phyloP scores from a whole-genome alignment of 1,139 yeast species.

The Ashbya aceris region DNA sequence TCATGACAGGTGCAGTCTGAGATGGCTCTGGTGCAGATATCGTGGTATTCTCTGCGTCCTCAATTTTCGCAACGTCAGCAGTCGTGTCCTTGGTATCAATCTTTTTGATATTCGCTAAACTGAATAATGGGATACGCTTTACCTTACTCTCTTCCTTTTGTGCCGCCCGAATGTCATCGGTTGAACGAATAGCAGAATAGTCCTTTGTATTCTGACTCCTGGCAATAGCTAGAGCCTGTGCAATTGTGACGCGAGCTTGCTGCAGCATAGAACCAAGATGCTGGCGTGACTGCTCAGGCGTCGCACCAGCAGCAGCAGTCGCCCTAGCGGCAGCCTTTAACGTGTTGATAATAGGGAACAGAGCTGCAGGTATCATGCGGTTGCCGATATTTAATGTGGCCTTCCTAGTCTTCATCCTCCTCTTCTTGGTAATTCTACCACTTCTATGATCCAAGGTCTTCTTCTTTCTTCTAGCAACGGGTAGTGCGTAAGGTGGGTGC shows the following conservation, averaged over 20 bases:
- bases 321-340: slow-evolving; percentile 28
- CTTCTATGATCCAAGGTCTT: slow-evolving; percentile 6
- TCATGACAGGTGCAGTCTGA: not conserved
- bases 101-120: slow-evolving; percentile 15
- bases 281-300: slow-evolving; percentile 26
- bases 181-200: slow-evolving; percentile 11
- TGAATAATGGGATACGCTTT: slow-evolving; percentile 19
- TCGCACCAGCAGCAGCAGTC: slow-evolving; percentile 25
- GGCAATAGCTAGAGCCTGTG: slow-evolving; percentile 54
- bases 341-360: slow-evolving; percentile 26
- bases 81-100: slow-evolving; percentile 9
- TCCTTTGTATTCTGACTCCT: slow-evolving; percentile 24
- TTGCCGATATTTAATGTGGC: slow-evolving; percentile 11
- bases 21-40: not conserved
- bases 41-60: not conserved
- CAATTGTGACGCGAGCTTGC: slow-evolving; percentile 41
- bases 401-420: slow-evolving; percentile 4
- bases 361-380: slow-evolving; percentile 21
- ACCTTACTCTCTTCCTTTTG: slow-evolving; percentile 4
- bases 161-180: slow-evolving; percentile 9
- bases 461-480: slow-evolving; percentile 24
- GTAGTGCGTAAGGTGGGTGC: slow-evolving; percentile 27
- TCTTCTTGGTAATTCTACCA: slow-evolving; percentile 5
- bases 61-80: not conserved
- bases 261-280: slow-evolving; percentile 27